Base-by-base conservation (phyloP, 148 eudicot genomes). In the Chenopodium suecicum region DNA sequence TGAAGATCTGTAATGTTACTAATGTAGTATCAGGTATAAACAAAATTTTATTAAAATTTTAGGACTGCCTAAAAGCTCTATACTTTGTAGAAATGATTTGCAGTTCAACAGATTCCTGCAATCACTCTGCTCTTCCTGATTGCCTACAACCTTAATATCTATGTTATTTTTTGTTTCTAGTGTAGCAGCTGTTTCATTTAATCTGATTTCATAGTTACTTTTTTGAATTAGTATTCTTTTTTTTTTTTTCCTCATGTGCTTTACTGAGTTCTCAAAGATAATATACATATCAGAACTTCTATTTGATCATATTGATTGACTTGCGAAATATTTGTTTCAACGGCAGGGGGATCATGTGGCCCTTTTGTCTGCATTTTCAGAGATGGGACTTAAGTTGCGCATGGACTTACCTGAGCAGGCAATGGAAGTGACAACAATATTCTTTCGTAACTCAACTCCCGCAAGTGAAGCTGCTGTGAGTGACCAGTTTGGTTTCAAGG, bases 341-440 rank as follows among this genome's bases (percentile, higher is more conserved):
- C 84, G 89, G 83, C 89, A 96, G 99, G 99, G 99, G 48, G 99
- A 96, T 84, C 93, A 94, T 79, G 99, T 92, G 83, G 99, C 99
- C 47, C 97, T 96, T 89, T 84, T 96, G 86, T 94, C 99, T 84
- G 97, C 99, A 63, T 91, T 96, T 85, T 85, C 92, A 46, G 99
- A 96, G 88, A 96, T 96, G 98, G 98, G 99, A 75, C 92, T 96
- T 70, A 92, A 89, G 89, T 86, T 94, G 82, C 97, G 99, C 65
- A 77, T 94, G 89, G 98, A 96, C 90, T 78, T 96, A 79, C 98
- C 99, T 71, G 99, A 94, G 84, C 98, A 94, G 87, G 98, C 92
- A 67, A 96, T 96, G 99, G 98, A 96, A 78, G 90, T 96, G 70
- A 85, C 95, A 76, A 87, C 86, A 81, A 88, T 94, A 71, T 94